These are phyloP conservation scores for Scenedesmus sp. DNA, from an alignment of 163 green algal genomes.

Conservation along the genomic window DNA sequence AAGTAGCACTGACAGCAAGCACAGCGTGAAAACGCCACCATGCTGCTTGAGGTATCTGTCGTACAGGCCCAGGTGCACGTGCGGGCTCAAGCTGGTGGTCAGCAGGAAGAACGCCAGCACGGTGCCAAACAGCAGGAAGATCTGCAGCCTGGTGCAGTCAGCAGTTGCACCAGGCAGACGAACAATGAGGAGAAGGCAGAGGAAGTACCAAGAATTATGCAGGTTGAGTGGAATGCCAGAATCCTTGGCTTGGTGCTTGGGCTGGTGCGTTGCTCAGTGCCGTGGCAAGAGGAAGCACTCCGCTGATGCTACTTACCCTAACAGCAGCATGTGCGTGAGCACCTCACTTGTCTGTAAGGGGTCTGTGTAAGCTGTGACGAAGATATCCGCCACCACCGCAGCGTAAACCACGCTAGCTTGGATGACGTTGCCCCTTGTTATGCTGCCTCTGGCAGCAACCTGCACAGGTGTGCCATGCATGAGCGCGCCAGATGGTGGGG, in stretches of 20 bases:
- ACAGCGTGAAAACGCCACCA: conserved; percentile 46
- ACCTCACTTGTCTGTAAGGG: conserved; percentile 50
- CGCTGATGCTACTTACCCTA: conserved; percentile 32
- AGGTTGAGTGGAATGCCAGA: background rate
- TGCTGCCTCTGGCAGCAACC: background rate
- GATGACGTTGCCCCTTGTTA: background rate
- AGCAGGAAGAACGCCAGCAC: conserved; percentile 66
- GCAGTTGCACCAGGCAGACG: background rate
- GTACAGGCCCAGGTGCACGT: conserved; percentile 60
- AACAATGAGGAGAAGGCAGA: too few species aligned
- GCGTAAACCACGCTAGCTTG: conserved; percentile 44
- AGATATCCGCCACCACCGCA: conserved; percentile 54
- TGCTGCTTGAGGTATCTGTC: conserved; percentile 61
- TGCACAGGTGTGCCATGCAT: background rate
- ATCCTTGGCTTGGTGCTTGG: background rate
- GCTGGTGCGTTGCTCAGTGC: background rate
- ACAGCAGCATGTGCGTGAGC: conserved; percentile 58
- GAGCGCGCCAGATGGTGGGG: background rate
- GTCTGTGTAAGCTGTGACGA: conserved; percentile 65
- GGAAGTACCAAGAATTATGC: too few species aligned
- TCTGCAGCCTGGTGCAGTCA: conserved; percentile 51
- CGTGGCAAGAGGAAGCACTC: background rate
- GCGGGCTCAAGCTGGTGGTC: conserved; percentile 56
- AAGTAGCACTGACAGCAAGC: conserved; percentile 49
- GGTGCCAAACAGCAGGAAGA: conserved; percentile 61